These are phyloP conservation scores for Salix caprea DNA, from an alignment of 345 rosid species.

Conservation along the genomic window DNA sequence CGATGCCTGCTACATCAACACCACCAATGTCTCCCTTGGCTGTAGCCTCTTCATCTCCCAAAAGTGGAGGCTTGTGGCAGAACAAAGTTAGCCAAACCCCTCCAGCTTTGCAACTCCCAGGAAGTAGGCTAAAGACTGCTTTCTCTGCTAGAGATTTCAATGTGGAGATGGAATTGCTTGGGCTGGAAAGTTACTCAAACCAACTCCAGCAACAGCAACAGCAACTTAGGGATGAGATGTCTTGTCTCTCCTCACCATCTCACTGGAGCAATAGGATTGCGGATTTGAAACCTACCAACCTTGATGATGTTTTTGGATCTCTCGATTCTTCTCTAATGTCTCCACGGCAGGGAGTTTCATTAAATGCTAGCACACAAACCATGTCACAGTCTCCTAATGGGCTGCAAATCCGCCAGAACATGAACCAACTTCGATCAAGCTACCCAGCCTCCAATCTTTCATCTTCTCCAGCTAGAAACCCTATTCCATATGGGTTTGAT, in stretches of 20 bases:
- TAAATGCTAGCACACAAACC: slow-evolving; percentile 35
- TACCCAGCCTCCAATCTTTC: slow-evolving; percentile 42
- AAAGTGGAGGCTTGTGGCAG: slow-evolving; percentile 66
- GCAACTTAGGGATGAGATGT: slow-evolving; percentile 54
- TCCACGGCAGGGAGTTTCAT: slow-evolving; percentile 45
- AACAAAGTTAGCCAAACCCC: slow-evolving; percentile 67
- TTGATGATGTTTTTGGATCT: slow-evolving; percentile 62
- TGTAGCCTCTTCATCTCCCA: slow-evolving; percentile 62
- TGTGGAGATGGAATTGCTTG: slow-evolving; percentile 63
- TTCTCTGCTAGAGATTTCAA: slow-evolving; percentile 72
- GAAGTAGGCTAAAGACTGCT: slow-evolving; percentile 80
- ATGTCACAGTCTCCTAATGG: slow-evolving; percentile 68
- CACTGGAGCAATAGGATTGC: slow-evolving; percentile 46
- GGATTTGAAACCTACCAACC: slow-evolving; percentile 50
- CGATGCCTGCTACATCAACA: slow-evolving; percentile 55
- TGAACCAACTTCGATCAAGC: slow-evolving; percentile 63
- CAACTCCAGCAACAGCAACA: slow-evolving; percentile 43
- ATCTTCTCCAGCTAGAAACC: slow-evolving; percentile 56
- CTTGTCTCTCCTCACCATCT: slow-evolving; percentile 60
- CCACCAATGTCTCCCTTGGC: slow-evolving; percentile 78
- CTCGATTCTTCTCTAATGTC: slow-evolving; percentile 53
- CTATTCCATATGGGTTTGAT: slow-evolving; percentile 56
- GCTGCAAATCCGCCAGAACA: slow-evolving; percentile 58
- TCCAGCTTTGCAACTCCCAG: slow-evolving; percentile 69
- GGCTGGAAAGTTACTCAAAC: slow-evolving; percentile 36